These are phyloP conservation scores for Cnidoscolus chayamansa DNA, from an alignment of 441 rosid genomes.

Conservation along the genomic window DNA sequence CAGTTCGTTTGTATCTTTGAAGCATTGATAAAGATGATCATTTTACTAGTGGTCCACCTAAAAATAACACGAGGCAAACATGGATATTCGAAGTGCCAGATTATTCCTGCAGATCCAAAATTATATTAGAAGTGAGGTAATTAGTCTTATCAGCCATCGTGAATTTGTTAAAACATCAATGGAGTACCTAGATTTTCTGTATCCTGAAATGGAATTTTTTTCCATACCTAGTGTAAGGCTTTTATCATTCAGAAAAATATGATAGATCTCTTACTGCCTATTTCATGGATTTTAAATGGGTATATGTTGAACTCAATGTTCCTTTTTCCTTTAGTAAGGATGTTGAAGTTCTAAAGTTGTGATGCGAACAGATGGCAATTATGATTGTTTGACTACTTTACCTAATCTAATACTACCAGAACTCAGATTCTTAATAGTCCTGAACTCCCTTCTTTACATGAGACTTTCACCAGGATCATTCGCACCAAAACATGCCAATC, in stretches of 20 bases:
- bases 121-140: background rate
- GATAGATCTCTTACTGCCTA: background rate
- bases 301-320: background rate
- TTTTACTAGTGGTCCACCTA: background rate
- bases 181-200: background rate
- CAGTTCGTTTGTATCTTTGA: background rate
- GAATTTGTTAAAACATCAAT: background rate
- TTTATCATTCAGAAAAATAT: background rate
- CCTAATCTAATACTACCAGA: background rate
- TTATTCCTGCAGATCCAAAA: background rate
- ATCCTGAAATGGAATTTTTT: background rate
- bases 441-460: background rate
- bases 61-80: background rate
- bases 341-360: background rate
- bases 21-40: conserved; percentile 7
- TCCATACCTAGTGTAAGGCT: background rate
- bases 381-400: no score
- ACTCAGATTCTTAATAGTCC: background rate
- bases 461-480: background rate
- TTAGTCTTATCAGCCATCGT: background rate
- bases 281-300: background rate
- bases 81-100: background rate
- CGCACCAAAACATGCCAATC: background rate
- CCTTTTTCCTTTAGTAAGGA: background rate
- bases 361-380: background rate